Evolutionary conservation across 2,329 filamentous ascomycete species (phyloP), one percentile per base, ranked within the genome.

Genomic region (Cladosporium sp.): DNA sequence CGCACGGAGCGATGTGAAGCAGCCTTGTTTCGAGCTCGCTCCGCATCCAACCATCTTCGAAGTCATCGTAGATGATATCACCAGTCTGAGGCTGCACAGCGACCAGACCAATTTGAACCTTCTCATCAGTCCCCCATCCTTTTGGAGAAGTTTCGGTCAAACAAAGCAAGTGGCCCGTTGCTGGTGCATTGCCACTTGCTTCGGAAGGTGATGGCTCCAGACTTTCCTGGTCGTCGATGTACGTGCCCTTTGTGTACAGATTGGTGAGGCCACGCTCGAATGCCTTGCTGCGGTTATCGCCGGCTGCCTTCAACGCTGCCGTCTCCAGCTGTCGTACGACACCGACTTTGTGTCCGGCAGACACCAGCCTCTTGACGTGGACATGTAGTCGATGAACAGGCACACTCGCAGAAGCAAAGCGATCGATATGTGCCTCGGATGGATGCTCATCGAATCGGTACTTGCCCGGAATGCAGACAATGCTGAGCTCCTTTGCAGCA

Each of bases 21-120:
- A 98, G 73, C n/a, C 93, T 77, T 0, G 93, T 98, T 71, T 98
- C 93, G 29, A 98, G 86, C 66, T 98, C 93, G 61, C 85, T 90
- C 42, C 93, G 79, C 92, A 98, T 95, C 70, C 97, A 97, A 2
- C 92, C 90, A 62, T 98, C 93, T 59, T 97, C 89, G 60, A 98
- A 98, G 52, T 85, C 84, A 63, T 98, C 93, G 61, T 96, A 94
- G 50, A 97, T 86, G 59, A 98, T 89, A 66, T 97, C 92, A 50
- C 93, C 93, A 0, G 93, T 98, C 1, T 89, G 87, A 7, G 93
- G 93, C 62, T 98, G 93, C 4, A 98, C 93, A 20, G 93, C 93
- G 18, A 98, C 77, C 51, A 98, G 82, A 1, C 93, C 93, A 19
- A 97, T 84, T 50, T 93, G 82, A 1, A 97, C 92, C 62, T 88